These are phyloP conservation scores for Talaromyces sp. DNA, from an alignment of 2,329 filamentous ascomycete genomes.

Conservation along the genomic window DNA sequence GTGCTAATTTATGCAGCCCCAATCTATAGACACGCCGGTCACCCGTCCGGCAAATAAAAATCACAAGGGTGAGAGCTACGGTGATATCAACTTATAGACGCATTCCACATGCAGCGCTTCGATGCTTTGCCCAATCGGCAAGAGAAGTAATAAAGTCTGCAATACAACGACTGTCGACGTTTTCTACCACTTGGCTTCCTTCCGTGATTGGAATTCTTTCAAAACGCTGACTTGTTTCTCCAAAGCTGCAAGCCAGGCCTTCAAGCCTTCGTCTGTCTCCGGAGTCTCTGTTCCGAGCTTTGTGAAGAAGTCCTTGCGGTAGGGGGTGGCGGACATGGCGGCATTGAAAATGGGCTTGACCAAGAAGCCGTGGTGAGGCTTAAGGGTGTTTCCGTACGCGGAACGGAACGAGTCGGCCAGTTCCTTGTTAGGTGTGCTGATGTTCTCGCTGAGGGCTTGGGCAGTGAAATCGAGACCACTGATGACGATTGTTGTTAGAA, in stretches of 20 bases:
- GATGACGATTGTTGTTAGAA: background rate
- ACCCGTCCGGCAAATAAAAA: background rate
- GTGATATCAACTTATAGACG: background rate
- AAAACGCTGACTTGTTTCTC: conserved; percentile 75
- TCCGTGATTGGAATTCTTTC: conserved; percentile 54
- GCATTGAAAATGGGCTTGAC: conserved; percentile 89
- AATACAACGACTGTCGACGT: background rate
- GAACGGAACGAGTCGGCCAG: conserved; percentile 79
- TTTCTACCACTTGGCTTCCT: conserved; percentile 44
- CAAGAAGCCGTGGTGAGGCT: conserved; percentile 83
- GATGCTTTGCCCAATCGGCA: background rate
- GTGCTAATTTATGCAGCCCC: background rate
- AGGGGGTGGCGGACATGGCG: conserved; percentile 88
- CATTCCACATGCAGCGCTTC: background rate
- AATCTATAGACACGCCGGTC: background rate
- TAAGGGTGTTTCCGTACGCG: conserved; percentile 81
- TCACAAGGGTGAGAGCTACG: background rate
- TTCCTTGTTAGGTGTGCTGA: conserved; percentile 63
- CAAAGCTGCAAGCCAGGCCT: conserved; percentile 67
- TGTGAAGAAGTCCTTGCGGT: conserved; percentile 85
- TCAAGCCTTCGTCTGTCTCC: conserved; percentile 60
- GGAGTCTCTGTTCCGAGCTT: conserved; percentile 58
- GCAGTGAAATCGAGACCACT: conserved; percentile 93
- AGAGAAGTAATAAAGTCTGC: background rate
- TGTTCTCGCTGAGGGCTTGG: conserved; percentile 72